A percentile compares a stretch with the other conserved stretches of the same genome.
phyloP scores from a whole-genome alignment of 148 eudicot genomes.

The Diospyros lotus region DNA sequence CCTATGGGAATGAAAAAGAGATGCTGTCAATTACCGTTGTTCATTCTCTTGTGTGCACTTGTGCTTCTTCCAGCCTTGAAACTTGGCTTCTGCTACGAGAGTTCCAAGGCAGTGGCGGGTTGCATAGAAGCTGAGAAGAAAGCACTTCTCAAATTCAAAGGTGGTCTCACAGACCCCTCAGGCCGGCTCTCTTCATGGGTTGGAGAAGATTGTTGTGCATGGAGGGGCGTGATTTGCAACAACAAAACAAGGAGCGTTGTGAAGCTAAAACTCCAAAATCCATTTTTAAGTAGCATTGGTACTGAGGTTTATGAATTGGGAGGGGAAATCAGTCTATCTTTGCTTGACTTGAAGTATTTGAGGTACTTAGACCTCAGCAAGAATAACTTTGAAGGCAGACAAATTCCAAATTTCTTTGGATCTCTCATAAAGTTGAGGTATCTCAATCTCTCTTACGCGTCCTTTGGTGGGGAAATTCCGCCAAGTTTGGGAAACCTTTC shows the following conservation, averaged over 20 bases:
- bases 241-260: background rate
- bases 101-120: background rate
- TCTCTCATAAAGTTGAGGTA: too few species aligned
- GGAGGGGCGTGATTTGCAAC: conserved; percentile 17
- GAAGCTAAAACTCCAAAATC: conserved; percentile 7
- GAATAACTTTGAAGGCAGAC: background rate
- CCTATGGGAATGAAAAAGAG: too few species aligned
- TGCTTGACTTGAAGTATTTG: conserved; percentile 10
- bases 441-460: too few species aligned
- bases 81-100: background rate
- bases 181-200: conserved; percentile 13
- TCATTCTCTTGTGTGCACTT: background rate
- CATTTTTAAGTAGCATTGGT: too few species aligned
- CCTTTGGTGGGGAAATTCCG: too few species aligned
- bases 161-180: conserved; percentile 5
- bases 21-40: too few species aligned
- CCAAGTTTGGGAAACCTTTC: too few species aligned
- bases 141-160: conserved; percentile 17
- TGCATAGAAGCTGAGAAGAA: conserved; percentile 9
- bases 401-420: conserved; percentile 5
- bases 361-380: conserved; percentile 5
- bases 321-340: conserved; percentile 10
- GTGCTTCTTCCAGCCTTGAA: background rate
- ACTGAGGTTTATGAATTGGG: background rate
- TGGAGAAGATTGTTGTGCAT: conserved; percentile 9